A percentile compares a stretch with the other conserved stretches of the same genome.
phyloP scores from a whole-genome alignment of 2,329 filamentous ascomycete genomes.

The Cytospora leucostoma region DNA sequence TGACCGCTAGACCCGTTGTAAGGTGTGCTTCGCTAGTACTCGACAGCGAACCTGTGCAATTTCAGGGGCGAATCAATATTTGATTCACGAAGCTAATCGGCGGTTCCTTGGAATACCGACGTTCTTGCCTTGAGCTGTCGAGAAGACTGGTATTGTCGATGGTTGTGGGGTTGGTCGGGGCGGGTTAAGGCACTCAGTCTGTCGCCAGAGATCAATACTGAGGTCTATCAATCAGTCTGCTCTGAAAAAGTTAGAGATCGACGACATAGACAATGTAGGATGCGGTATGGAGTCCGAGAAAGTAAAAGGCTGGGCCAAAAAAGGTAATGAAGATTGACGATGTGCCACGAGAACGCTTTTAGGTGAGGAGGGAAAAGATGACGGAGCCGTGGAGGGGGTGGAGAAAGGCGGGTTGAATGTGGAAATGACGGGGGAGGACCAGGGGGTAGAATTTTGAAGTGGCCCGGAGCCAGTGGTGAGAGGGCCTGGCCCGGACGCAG shows the following conservation, averaged over 20 bases:
- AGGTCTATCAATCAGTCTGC: conserved; percentile 24
- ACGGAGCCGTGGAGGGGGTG: conserved; percentile 23
- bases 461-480: conserved; percentile 13
- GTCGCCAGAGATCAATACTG: conserved; percentile 11
- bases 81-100: not conserved
- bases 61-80: not conserved
- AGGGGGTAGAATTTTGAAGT: conserved; percentile 20
- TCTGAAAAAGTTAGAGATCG: conserved; percentile 16
- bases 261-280: conserved; percentile 10
- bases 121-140: conserved; percentile 13
- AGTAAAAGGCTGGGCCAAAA: conserved; percentile 11
- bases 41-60: not conserved
- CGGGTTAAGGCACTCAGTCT: conserved; percentile 23
- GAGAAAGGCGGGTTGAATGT: conserved; percentile 20
- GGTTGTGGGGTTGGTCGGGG: conserved; percentile 12
- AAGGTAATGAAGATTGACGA: conserved; percentile 24
- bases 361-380: conserved; percentile 21
- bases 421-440: conserved; percentile 23
- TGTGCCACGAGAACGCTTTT: conserved; percentile 18
- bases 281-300: conserved; percentile 4
- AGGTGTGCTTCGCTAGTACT: conserved; percentile 8
- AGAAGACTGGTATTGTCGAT: conserved; percentile 19
- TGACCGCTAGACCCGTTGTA: conserved; percentile 16
- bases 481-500: conserved; percentile 21
- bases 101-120: conserved; percentile 3